Evolutionary conservation across 148 eudicot species (phyloP), one percentile per base, ranked within the genome.

Genomic region (Chenopodium berlandieri): DNA sequence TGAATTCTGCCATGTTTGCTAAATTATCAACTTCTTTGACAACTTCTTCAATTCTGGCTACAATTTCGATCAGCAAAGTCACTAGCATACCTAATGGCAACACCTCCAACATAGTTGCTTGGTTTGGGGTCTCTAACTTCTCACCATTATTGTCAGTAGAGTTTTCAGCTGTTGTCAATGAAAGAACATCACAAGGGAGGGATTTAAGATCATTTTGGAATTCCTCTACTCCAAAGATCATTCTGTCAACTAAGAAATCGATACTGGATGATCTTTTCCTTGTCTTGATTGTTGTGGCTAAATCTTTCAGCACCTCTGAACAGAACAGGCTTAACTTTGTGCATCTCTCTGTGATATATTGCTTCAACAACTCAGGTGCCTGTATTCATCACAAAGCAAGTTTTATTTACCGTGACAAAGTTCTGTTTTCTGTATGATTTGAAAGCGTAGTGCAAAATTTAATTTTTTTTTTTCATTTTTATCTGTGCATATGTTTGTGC

Each of bases 61-160:
- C 90, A 69, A 89, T 84, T 89, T 93, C 97, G 0, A 90, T 84
- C 89, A 95, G 76, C 85, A 93, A 84, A 25, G 92, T 86, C 13
- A 89, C 90, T 16, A 90, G 16, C 74, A 97, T 89, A 30, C 92
- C 94, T 46, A 95, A 47, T 17, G 97, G 94, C 84, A 95, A 82
- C 73, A 92, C 81, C 73, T 89, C 93, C 78, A 90, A 77, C 65
- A 95, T 73, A 31, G 90, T 78, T 58, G 89, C 78, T 16, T 60
- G 31, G 9, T 50, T 68, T 0, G 70, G 31, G 37, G 75, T 81
- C 68, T 62, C 83, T 40, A 48, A 62, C 12, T 78, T 67, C 64
- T 69, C 86, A 17, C 70, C 77, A 4, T 77, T 77, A 63, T 10
- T 32, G 14, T 78, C 72, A 31, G 47, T 58, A 31, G 75, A 8